Conservation (phyloP, 2,329 filamentous ascomycete species). For the Neoscytalidium dimidiatum region DNA sequence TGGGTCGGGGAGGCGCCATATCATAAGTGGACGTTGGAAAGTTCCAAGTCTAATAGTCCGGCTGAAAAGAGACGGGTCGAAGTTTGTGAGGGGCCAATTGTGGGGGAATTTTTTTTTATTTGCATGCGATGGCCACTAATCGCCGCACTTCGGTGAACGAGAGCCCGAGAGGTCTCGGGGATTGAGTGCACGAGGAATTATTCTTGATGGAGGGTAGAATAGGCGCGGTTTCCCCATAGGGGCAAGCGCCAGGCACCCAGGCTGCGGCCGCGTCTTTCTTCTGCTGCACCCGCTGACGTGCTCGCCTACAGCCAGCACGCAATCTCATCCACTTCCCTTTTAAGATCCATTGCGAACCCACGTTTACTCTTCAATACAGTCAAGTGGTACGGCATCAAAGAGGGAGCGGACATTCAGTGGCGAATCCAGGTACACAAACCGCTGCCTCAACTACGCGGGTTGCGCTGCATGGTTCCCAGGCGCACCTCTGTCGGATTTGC, state of each 20-base stretch:
- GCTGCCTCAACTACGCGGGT: too few species aligned
- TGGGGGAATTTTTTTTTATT: too few species aligned
- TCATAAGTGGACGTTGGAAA: background rate
- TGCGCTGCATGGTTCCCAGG: background rate
- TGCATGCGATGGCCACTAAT: too few species aligned
- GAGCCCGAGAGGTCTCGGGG: background rate
- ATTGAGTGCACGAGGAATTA: too few species aligned
- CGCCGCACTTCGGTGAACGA: background rate
- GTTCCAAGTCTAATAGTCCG: background rate
- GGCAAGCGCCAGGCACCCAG: background rate
- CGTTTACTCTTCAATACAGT: background rate
- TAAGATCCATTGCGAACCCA: background rate
- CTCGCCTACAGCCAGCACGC: conserved; percentile 1
- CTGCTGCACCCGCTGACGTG: background rate
- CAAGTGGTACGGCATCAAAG: background rate
- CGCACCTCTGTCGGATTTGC: background rate
- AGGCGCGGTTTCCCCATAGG: background rate
- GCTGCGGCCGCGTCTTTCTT: background rate
- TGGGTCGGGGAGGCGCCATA: conserved; percentile 25
- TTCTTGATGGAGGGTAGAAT: too few species aligned
- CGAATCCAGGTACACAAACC: background rate
- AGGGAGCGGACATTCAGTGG: background rate
- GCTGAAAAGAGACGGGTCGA: background rate
- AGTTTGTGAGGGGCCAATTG: background rate
- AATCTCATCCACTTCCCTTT: conserved; percentile 1